These are phyloP conservation scores for Starmerella khaoyaiensis DNA, from an alignment of 805 yeast species.

Conservation along the genomic window DNA sequence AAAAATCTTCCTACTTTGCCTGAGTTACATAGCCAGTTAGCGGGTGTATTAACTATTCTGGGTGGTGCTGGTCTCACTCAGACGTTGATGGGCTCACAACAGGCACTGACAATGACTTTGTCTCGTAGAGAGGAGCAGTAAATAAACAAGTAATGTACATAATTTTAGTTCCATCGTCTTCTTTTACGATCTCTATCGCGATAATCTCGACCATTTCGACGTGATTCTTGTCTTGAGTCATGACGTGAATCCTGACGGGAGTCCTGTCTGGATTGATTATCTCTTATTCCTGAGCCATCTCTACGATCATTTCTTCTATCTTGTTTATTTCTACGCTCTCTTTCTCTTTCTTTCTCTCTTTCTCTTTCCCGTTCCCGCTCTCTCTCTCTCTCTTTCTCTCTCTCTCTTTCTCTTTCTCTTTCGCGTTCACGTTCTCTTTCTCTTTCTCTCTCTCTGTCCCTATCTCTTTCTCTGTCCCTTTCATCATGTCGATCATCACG, in stretches of 20 bases:
- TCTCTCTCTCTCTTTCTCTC: slow-evolving; percentile 1
- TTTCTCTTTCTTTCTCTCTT: slow-evolving; percentile 5
- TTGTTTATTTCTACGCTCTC: neutral
- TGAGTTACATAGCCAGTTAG: slow-evolving; percentile 66
- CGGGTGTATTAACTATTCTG: slow-evolving; percentile 66
- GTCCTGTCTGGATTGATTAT: no score
- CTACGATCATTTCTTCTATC: neutral
- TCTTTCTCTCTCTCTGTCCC: neutral
- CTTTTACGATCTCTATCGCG: slow-evolving; percentile 2
- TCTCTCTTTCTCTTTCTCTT: neutral
- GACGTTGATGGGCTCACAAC: slow-evolving; percentile 61
- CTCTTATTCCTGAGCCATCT: no score
- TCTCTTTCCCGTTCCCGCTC: neutral
- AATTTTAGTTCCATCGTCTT: neutral
- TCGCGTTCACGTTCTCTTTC: neutral
- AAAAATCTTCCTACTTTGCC: slow-evolving; percentile 61
- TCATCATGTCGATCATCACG: neutral
- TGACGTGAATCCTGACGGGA: neutral
- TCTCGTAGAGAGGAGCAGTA: neutral
- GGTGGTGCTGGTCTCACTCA: slow-evolving; percentile 84
- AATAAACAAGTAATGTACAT: slow-evolving; percentile 5
- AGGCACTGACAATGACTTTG: slow-evolving; percentile 57
- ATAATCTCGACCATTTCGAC: neutral
- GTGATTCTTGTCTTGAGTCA: neutral
- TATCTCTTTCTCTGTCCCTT: neutral